Base-by-base conservation (phyloP, 768 basidiomycete genomes). In the Podaxis rugospora region DNA sequence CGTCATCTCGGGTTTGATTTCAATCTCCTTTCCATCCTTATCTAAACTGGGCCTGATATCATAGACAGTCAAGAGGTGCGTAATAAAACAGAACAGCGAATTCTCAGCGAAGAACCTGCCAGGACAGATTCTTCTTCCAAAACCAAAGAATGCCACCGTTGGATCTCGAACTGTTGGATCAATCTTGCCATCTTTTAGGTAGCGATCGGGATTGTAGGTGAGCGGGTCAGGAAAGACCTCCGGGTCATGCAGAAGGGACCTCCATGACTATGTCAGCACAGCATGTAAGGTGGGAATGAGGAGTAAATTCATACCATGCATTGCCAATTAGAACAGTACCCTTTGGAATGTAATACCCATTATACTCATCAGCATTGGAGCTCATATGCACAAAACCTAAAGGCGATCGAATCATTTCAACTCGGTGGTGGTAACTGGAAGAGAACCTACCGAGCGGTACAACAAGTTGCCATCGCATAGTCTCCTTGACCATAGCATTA, bases 141-240 rank as follows among this genome's bases (percentile, higher is more conserved):
- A 74, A 14, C 75, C 72, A 59, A 74, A 75, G 27, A 67, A 69
- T 23, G 68, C 67, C 27, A 60, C 55, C 18, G 64, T 66, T 4
- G 73, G 70, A 54, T 72, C 65, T 36, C 66, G 64, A 11, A 66
- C 66, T 36, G 66, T 47, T 0, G 66, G 63, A 57, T 70, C 66
- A 25, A 67, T 63, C 49, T 70, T 64, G 6, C 62, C 62, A 25
- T 65, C 62, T 40, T 64, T 70, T 27, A 74, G 63, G 55, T 69
- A 75, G 7, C 72, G 66, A 23, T 74, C 73, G 1, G 73, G 74
- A n/a, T 68, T 64, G 46, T 70, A 74, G n/a, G 66, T 65, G 14
- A 65, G 54, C 13, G 68, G 67, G n/a, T 66, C 50, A 2, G 62
- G 46, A 51, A 64, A 69, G 28, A 62, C 57, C 4, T 60, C 59